A percentile compares a stretch with the other conserved stretches of the same genome.
phyloP scores from a whole-genome alignment of 1,284 basidiomycete species.

The Malassezia arunalokei region DNA sequence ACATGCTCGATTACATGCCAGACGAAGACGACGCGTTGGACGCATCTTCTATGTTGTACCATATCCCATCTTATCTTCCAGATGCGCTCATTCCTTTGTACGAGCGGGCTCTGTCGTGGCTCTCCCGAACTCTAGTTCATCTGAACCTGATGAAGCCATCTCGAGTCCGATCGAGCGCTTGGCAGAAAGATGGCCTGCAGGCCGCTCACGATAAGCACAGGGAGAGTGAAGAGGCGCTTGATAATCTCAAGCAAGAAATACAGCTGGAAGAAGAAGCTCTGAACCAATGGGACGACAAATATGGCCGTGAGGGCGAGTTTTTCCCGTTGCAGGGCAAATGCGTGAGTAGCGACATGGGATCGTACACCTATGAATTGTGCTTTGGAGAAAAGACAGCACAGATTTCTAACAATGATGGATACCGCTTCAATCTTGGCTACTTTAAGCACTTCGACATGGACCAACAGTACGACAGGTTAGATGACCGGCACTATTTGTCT shows the following conservation, averaged over 20 bases:
- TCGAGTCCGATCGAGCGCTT: background rate
- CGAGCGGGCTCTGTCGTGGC: constrained; percentile 57
- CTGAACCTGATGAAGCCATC: constrained; percentile 5
- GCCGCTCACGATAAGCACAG: constrained; percentile 52
- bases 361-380: constrained; percentile 97
- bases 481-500: constrained; percentile 60
- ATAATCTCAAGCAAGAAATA: constrained; percentile 51
- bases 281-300: constrained; percentile 55
- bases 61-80: constrained; percentile 72
- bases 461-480: constrained; percentile 55
- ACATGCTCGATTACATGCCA: constrained; percentile 45
- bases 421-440: constrained; percentile 70
- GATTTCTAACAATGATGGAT: constrained; percentile 71
- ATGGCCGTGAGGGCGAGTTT: constrained; percentile 79
- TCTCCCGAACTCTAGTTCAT: constrained; percentile 58
- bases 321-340: constrained; percentile 80
- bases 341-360: constrained; percentile 67
- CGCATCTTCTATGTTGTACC: constrained; percentile 49
- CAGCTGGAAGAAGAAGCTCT: constrained; percentile 51
- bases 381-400: constrained; percentile 78
- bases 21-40: background rate
- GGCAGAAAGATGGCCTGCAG: constrained; percentile 13
- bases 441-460: constrained; percentile 66
- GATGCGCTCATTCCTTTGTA: constrained; percentile 66
- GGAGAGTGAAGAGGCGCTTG: constrained; percentile 33